Base-by-base conservation (phyloP, 2,329 filamentous ascomycete genomes). In the Colletotrichum sp. region DNA sequence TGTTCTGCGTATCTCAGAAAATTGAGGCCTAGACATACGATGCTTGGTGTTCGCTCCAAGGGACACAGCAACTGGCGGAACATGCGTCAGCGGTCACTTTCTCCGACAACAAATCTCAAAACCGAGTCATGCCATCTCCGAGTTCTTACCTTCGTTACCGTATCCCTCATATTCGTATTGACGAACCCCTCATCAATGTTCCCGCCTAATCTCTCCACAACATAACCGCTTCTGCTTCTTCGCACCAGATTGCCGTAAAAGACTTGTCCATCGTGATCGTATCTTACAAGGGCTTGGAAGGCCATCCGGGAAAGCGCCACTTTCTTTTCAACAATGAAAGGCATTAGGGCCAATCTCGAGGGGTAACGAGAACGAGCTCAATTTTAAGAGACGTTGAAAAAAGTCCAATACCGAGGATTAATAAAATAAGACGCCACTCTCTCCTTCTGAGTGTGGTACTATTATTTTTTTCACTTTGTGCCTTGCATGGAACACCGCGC, bases 21-120 rank as follows among this genome's bases (percentile, higher is more conserved):
- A 68, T 82, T 82, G 30, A 83, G 71, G 10, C 81, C 81, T 4
- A 82, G 79, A 52, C 81, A 82, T 30, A 80, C 78, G 24, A 81
- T 80, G 24, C n/a, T 28, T 15, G 26, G 76, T 30, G 44, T 78
- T 65, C 21, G 72, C 49, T 59, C 74, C 66, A n/a, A 65, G 68
- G 49, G 78, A 70, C 26, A 79, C 44, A 72, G 76, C 70, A 72
- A 76, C 78, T 30, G 12, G 24, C n/a, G 62, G 16, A 32, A 32
- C 8, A 24, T 64, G 59, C n/a, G 18, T 34, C 55, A 24, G 26
- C 26, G 55, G 13, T 28, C 55, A 59, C 8, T 34, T 32, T 32
- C 59, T 16, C n/a, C 12, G 18, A 49, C 39, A 49, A 44, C 9
- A 3, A n/a, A 49, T 49, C 39, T 7, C 39, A 49, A 7, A 21